Evolutionary conservation across 106 monocot species (phyloP).

Genomic region (Posidonia australis): DNA sequence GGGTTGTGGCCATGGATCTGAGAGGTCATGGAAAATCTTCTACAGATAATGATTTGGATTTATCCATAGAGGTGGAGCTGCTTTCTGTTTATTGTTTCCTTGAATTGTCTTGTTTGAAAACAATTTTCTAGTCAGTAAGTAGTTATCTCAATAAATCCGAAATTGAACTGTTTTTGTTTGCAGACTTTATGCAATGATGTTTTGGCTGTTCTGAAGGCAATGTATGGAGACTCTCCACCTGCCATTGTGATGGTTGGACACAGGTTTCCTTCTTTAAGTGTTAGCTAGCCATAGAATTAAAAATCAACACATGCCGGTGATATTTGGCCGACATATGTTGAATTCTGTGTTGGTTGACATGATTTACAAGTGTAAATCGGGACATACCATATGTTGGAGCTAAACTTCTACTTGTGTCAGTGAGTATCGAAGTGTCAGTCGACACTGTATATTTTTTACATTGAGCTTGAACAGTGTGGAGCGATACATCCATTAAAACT

Average conservation of each 20-base stretch:
- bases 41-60: slow-evolving; percentile 72
- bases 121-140: background rate
- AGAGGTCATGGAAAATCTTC: slow-evolving; percentile 90
- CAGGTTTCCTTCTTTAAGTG: slow-evolving; percentile 41
- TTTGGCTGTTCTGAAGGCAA: slow-evolving; percentile 65
- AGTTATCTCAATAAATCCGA: background rate
- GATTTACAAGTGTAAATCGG: no score
- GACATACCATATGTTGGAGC: no score
- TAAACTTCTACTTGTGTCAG: no score
- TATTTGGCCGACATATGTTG: no score
- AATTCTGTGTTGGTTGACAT: no score
- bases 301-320: no score
- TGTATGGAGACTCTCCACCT: slow-evolving; percentile 93
- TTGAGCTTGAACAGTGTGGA: no score
- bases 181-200: slow-evolving; percentile 90
- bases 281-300: background rate
- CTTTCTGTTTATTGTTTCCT: background rate
- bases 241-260: slow-evolving; percentile 94
- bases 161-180: slow-evolving; percentile 6
- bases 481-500: no score
- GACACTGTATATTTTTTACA: no score
- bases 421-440: no score
- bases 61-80: slow-evolving; percentile 66
- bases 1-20: slow-evolving; percentile 81
- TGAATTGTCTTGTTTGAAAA: background rate